Evolutionary conservation across 768 basidiomycete genomes (phyloP), one percentile per base, ranked within the genome.

Genomic region (Amanita inopinata): DNA sequence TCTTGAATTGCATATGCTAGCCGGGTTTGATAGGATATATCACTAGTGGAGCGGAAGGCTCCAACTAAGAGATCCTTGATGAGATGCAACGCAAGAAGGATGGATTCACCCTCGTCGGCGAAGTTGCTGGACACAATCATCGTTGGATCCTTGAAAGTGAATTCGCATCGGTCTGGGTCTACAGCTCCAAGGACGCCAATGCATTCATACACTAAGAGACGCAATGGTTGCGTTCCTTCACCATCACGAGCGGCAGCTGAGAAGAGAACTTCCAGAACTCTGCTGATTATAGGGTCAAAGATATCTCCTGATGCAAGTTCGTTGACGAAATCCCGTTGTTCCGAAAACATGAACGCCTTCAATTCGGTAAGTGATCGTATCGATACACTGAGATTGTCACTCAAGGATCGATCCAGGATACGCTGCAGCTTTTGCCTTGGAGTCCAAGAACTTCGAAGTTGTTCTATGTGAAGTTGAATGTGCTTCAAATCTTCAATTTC

Each of bases 1-100:
- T 97, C 86, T 63, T 99, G 94, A 28, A 99, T 91, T 8, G 82
- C 83, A 57, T 78, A 96, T 0, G 89, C 92, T 12, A 98, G 74
- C 50, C 84, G 79, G 33, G 72, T 82, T 58, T 98, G 96, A 51
- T 94, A 90, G 49, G 76, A 78, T 54, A 93, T 85, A 53, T 98
- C 94, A 56, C 91, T 94, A 0, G 94, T 92, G 2, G 92, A 86
- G 1, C 87, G 80, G 61, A 91, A 97, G 1, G 88, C 85, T 15
- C 82, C 81, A 12, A 94, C 90, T 2, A 99, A 76, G 3, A 93
- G 71, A 45, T 92, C 79, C 38, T 70, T 67, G 45, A 99, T 84
- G 32, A 98, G 78, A 58, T 94, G 85, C 18, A 91, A 60, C 1
- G 83, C 91, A 55, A 99, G 98, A 4, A 66, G 50, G 36, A 79